A percentile compares a stretch with the other conserved stretches of the same genome.
Conservation (phyloP, 2,329 filamentous ascomycete species). For the Fusarium fujikuroi region DNA sequence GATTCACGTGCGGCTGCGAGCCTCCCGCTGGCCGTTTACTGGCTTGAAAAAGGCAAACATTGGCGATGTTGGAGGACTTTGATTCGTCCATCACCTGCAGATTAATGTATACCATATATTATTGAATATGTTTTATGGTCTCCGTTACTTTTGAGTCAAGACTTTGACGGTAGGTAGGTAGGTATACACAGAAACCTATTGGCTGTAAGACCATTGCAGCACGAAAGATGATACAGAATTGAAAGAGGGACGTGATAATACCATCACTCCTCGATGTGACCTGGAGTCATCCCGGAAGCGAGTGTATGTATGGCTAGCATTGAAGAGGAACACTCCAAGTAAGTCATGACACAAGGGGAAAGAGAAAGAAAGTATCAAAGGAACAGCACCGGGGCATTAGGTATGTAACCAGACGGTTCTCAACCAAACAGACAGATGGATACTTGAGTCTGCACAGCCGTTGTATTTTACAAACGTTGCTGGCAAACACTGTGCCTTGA, state of each 20-base stretch:
- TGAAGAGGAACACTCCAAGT: neutral
- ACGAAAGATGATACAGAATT: neutral
- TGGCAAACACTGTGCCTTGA: neutral
- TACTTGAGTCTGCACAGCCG: neutral
- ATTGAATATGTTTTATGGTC: neutral
- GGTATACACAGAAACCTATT: neutral
- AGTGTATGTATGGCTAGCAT: neutral
- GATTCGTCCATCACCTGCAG: neutral
- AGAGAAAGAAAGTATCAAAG: neutral
- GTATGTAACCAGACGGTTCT: neutral
- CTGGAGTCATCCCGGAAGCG: neutral
- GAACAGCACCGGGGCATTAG: neutral
- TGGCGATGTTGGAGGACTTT: neutral
- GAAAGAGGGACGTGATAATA: neutral
- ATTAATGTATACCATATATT: neutral
- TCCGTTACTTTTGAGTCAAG: neutral
- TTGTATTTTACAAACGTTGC: neutral
- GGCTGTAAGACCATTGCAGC: neutral
- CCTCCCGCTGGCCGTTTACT: neutral
- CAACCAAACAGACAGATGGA: neutral
- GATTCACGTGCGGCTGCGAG: slow-evolving; percentile 31
- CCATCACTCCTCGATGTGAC: neutral
- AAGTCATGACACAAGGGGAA: neutral
- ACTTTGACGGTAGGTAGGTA: neutral
- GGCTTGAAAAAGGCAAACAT: neutral